Percentiles rank a stretch among this genome's conserved stretches.
Evolutionary conservation across 441 rosid genomes (phyloP).

Genomic region (Populus hybrid): DNA sequence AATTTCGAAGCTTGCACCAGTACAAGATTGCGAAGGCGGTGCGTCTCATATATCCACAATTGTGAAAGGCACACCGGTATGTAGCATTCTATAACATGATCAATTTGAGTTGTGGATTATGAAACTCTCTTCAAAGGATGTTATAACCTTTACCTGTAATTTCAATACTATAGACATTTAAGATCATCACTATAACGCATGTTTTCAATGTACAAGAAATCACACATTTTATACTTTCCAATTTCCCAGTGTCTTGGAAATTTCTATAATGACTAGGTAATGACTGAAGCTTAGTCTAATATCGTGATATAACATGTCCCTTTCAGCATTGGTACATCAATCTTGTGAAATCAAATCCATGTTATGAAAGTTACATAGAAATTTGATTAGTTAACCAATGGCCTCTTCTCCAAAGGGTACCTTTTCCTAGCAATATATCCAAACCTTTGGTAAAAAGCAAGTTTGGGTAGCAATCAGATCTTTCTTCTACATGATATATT

Average conservation of each 20-base stretch:
- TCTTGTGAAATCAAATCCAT: neutral
- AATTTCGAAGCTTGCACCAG: conserved; percentile 39
- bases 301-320: neutral
- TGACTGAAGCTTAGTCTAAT: neutral
- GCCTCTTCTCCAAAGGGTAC: neutral
- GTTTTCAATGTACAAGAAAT: neutral
- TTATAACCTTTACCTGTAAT: neutral
- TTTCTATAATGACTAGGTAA: neutral
- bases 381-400: neutral
- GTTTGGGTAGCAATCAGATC: neutral
- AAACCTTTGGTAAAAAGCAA: neutral
- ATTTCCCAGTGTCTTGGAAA: neutral
- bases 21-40: conserved; percentile 22
- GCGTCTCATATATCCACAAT: conserved; percentile 33
- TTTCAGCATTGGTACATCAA: neutral
- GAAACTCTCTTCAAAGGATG: neutral
- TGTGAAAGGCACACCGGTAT: conserved; percentile 44
- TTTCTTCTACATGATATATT: neutral
- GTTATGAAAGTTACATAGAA: neutral
- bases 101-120: neutral
- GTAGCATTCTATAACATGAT: neutral
- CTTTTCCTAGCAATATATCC: neutral
- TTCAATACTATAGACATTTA: neutral
- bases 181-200: neutral
- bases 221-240: neutral